Evolutionary conservation across 768 basidiomycete genomes (phyloP).

Genomic region (Mycena galopus): DNA sequence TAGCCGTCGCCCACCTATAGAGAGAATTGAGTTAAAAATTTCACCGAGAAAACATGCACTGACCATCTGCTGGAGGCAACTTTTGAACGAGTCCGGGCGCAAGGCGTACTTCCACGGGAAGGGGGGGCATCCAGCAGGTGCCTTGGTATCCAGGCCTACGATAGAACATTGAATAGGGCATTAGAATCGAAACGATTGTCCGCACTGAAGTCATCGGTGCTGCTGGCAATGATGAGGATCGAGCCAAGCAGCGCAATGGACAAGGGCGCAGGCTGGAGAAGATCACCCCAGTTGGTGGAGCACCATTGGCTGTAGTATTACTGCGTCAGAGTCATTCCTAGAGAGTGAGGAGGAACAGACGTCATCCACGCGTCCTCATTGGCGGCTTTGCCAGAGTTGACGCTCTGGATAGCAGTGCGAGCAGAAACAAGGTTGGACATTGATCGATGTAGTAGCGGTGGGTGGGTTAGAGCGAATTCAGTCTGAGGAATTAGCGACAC

Average conservation of each 20-base stretch:
- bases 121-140: neutral
- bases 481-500: no score
- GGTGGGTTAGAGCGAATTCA: no score
- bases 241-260: slow-evolving; percentile 7
- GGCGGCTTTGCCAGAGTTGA: neutral
- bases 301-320: neutral
- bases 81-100: slow-evolving; percentile 5
- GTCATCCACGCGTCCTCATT: slow-evolving; percentile 10
- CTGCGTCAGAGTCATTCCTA: neutral
- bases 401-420: no score
- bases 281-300: slow-evolving; percentile 11
- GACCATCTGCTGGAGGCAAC: slow-evolving; percentile 14
- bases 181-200: neutral
- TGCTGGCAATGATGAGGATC: slow-evolving; percentile 14
- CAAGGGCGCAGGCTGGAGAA: slow-evolving; percentile 7
- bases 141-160: slow-evolving; percentile 1
- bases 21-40: neutral
- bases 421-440: no score
- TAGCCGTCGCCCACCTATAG: neutral
- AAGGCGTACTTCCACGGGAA: neutral
- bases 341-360: neutral
- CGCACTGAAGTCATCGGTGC: slow-evolving; percentile 12
- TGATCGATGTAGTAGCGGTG: no score
- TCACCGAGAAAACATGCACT: neutral
- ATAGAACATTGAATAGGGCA: neutral